phyloP scores from a whole-genome alignment of 2,329 filamentous ascomycete species.

The Cryphonectria carpinicola region DNA sequence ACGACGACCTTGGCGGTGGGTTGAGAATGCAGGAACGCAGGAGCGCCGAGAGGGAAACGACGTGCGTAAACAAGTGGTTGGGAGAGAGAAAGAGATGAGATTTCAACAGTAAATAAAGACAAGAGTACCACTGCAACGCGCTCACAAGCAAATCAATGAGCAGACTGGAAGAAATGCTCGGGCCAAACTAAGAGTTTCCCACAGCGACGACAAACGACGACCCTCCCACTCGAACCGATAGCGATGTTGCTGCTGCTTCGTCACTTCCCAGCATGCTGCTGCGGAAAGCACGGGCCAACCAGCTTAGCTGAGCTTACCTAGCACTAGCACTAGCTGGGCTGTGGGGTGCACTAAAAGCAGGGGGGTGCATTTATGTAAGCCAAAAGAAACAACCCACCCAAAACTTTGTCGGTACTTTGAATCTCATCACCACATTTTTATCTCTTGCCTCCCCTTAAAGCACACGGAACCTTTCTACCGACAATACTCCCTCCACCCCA shows the following conservation, averaged over 20 bases:
- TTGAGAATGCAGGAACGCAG: background rate
- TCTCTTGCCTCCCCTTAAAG: background rate
- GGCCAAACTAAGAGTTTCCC: background rate
- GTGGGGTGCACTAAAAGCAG: background rate
- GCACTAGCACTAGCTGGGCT: background rate
- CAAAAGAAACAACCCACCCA: background rate
- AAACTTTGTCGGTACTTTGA: background rate
- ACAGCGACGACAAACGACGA: background rate
- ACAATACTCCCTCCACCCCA: background rate
- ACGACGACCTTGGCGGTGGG: background rate
- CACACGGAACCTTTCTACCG: no score
- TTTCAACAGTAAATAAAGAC: background rate
- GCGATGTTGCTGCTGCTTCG: slow-evolving; percentile 6
- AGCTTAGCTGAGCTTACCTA: slow-evolving; percentile 5
- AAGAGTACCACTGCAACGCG: background rate
- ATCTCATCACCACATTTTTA: background rate
- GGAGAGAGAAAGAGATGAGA: background rate
- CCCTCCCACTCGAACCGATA: background rate
- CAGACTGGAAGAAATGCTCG: background rate
- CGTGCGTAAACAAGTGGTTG: background rate
- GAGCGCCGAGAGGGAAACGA: background rate
- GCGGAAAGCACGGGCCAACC: slow-evolving; percentile 1
- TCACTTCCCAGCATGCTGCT: background rate
- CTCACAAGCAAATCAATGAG: background rate
- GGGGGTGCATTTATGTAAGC: background rate